Base-by-base conservation (phyloP, 2,329 filamentous ascomycete genomes). In the Dissoconium aciculare region DNA sequence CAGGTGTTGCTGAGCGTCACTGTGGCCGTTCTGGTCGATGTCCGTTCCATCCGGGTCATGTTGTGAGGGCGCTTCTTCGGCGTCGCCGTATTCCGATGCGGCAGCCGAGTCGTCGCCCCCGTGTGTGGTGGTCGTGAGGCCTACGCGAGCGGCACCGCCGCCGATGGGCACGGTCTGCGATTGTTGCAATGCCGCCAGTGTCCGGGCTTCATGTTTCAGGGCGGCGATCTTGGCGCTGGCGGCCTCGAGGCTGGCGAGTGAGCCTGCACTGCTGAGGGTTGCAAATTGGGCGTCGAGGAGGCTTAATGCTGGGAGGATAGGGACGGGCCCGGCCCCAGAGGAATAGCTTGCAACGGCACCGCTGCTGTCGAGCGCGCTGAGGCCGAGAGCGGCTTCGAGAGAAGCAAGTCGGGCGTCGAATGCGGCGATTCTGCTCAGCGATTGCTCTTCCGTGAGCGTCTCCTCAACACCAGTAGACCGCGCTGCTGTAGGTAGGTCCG, bases 271-370 rank as follows among this genome's bases (percentile, higher is more conserved):
- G 5, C 45, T 45, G 9, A 98, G 64, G 2, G 80, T 74, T 5
- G 69, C 67, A 17, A 98, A 69, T 43, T 92, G 83, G 44, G 75
- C 77, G 41, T 89, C 78, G 36, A 98, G 71, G 11, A 69, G 69
- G 36, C 85, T 75, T 6, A 98, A 64, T 1, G 82, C 79, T 3
- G 83, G 83, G 11, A 95, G 66, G 25, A 98, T 74, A 15, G 87
- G 80, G 33, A 71, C 66, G 2, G 66, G 19, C 8, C 8, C n/a
- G 8, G 19, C 19, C 8, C n/a, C 8, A n/a, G 8, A 56, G 42
- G 49, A 58, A 11, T 49, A 43, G 41, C 28, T 53, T 41, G 66
- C 72, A 17, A 68, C 57, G 42, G 74, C 74, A 1, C 77, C 68
- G 41, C 79, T 63, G 0, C 74, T 71, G 28, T 53, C 46, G n/a